Evolutionary conservation across 1,284 basidiomycete species (phyloP), one percentile per base, ranked within the genome.

Genomic region (Microbotryomycetes sp.): DNA sequence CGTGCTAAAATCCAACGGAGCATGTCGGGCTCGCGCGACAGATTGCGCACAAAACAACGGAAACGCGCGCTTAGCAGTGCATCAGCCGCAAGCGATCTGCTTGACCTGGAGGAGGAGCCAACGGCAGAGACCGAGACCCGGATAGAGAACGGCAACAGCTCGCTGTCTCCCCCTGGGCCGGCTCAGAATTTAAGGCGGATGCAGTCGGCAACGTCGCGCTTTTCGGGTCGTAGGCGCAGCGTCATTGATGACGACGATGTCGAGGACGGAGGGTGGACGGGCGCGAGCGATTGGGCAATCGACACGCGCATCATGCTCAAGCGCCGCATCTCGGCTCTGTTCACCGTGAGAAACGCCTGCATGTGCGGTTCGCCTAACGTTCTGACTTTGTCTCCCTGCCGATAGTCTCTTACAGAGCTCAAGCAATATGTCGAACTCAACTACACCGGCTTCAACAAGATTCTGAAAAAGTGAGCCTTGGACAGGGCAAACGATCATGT

Each of bases 401-500:
- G 23, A 3, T 56, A 67, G 66, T 61, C 85, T 1, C 80, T 88
- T 51, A 87, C 86, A n/a, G 87, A 89, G 41, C 81, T 97, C 59
- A 84, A 83, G 74, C 88, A 91, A n/a, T 99, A 92, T 70, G 85
- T 92, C 53, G 89, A 97, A 71, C 81, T 97, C 58, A 98, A 98
- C 76, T 82, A 90, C 73, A 89, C 70, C 23, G 96, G 93, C 0
- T 91, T 97, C 78, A 84, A 91, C 71, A 97, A 98, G 80, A 94
- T 97, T 45, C 75, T 97, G 71, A 98, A 98, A 77, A 97, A 97
- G 87, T n/a, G n/a, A n/a, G n/a, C n/a, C n/a, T n/a, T n/a, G n/a
- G n/a, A n/a, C n/a, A n/a, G n/a, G n/a, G n/a, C n/a, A n/a, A n/a
- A n/a, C n/a, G n/a, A n/a, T n/a, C n/a, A n/a, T n/a, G n/a, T n/a